phyloP scores from a whole-genome alignment of 2,329 filamentous ascomycete species.

The Teratosphaeria gauchensis region DNA sequence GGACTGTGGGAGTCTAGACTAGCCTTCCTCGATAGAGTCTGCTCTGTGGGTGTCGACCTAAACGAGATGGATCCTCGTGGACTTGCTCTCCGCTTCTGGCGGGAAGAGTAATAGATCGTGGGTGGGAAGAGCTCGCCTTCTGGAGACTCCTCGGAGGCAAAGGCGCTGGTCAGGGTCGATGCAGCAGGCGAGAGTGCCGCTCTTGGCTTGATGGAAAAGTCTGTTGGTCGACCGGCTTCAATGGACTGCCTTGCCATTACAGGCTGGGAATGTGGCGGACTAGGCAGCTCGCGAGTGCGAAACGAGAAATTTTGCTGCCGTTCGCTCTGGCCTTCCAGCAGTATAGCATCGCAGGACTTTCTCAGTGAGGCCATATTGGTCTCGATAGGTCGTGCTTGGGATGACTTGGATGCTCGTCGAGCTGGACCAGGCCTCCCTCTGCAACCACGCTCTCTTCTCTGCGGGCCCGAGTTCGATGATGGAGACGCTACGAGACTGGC shows the following conservation, averaged over 20 bases:
- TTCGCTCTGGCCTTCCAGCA: not conserved
- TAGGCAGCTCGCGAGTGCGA: not conserved
- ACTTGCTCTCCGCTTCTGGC: not conserved
- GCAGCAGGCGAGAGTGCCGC: not conserved
- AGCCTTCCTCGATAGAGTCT: not conserved
- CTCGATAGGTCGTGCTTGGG: not conserved
- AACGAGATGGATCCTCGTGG: not conserved
- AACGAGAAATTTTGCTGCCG: not conserved
- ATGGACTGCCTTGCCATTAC: not conserved
- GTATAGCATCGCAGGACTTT: not conserved
- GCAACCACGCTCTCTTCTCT: not conserved
- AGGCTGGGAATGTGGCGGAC: not conserved
- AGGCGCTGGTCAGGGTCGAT: conserved; percentile 1
- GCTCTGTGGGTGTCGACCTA: not conserved
- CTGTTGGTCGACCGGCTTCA: not conserved
- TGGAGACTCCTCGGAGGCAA: not conserved
- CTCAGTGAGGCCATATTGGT: not conserved
- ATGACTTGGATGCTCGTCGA: not conserved
- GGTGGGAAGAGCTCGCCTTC: not conserved
- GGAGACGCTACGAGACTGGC: not conserved
- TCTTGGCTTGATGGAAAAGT: not conserved
- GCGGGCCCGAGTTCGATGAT: not conserved
- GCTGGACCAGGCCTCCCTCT: not conserved
- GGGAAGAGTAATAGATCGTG: not conserved
- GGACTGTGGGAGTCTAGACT: not conserved